phyloP scores from a whole-genome alignment of 768 basidiomycete species.

The Neoboletus subvelutipes region DNA sequence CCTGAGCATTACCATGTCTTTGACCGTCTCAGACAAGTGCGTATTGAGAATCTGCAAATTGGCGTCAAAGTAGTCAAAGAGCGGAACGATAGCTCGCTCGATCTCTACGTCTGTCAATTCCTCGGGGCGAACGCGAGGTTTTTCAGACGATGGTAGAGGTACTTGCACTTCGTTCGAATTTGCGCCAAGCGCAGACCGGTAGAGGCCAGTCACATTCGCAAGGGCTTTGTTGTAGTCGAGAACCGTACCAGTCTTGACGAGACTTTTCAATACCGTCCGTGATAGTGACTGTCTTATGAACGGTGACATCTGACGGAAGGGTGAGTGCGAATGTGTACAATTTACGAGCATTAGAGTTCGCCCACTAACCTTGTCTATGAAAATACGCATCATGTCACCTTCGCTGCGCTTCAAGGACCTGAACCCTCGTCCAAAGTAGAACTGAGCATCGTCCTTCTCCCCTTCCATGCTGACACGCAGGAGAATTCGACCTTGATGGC shows the following conservation, averaged over 20 bases:
- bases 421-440: slow-evolving; percentile 96
- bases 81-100: slow-evolving; percentile 83
- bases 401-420: slow-evolving; percentile 90
- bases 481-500: slow-evolving; percentile 69
- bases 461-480: slow-evolving; percentile 97
- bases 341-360: neutral
- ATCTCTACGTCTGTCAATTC: slow-evolving; percentile 91
- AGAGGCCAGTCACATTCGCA: slow-evolving; percentile 76
- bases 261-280: slow-evolving; percentile 66
- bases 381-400: slow-evolving; percentile 91
- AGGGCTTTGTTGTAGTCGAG: slow-evolving; percentile 91
- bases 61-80: slow-evolving; percentile 96
- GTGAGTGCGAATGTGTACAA: neutral
- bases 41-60: slow-evolving; percentile 91
- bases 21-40: slow-evolving; percentile 77
- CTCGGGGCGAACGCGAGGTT: slow-evolving; percentile 74
- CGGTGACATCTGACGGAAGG: slow-evolving; percentile 75
- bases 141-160: slow-evolving; percentile 71
- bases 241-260: slow-evolving; percentile 61
- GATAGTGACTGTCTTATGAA: slow-evolving; percentile 89
- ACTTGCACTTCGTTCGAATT: slow-evolving; percentile 70
- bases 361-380: slow-evolving; percentile 85
- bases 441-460: slow-evolving; percentile 96
- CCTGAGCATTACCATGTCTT: slow-evolving; percentile 88
- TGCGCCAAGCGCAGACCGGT: slow-evolving; percentile 74